phyloP scores from a whole-genome alignment of 2,329 filamentous ascomycete species.

The Venturia oleaginea region DNA sequence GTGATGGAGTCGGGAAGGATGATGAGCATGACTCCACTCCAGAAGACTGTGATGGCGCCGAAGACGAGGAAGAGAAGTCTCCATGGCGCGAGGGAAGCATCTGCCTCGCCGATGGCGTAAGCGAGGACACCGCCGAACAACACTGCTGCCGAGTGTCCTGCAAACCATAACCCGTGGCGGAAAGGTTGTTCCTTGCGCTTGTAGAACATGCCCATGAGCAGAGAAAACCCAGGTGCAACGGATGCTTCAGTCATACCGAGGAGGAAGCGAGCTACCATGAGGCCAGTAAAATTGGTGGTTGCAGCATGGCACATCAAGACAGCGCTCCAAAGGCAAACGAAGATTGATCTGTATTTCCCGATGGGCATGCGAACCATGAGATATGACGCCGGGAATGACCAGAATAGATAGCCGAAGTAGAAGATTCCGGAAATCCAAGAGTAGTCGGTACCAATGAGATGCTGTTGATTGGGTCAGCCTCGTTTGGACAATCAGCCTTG shows the following conservation, averaged over 20 bases:
- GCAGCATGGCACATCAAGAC: conserved; percentile 53
- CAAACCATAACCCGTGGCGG: conserved; percentile 44
- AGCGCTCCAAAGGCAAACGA: conserved; percentile 55
- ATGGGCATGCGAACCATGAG: conserved; percentile 40
- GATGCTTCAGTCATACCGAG: conserved; percentile 64
- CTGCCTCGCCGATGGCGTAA: conserved; percentile 49
- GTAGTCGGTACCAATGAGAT: conserved; percentile 2
- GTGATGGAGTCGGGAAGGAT: neutral
- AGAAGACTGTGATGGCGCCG: neutral
- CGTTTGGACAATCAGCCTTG: neutral
- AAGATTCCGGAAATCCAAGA: neutral
- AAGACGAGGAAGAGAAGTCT: conserved; percentile 25
- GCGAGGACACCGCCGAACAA: conserved; percentile 66
- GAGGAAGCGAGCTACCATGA: conserved; percentile 53
- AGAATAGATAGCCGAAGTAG: neutral
- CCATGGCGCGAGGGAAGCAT: conserved; percentile 35
- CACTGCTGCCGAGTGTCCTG: conserved; percentile 68
- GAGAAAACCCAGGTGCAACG: conserved; percentile 58
- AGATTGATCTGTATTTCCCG: conserved; percentile 56
- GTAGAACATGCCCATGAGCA: conserved; percentile 62
- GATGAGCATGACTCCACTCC: neutral
- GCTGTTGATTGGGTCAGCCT: neutral
- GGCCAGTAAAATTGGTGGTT: conserved; percentile 49
- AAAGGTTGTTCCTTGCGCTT: conserved; percentile 19
- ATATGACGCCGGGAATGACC: neutral